These are phyloP conservation scores for Pseudogymnoascus sp. DNA, from an alignment of 2,329 filamentous ascomycete species.

Conservation along the genomic window DNA sequence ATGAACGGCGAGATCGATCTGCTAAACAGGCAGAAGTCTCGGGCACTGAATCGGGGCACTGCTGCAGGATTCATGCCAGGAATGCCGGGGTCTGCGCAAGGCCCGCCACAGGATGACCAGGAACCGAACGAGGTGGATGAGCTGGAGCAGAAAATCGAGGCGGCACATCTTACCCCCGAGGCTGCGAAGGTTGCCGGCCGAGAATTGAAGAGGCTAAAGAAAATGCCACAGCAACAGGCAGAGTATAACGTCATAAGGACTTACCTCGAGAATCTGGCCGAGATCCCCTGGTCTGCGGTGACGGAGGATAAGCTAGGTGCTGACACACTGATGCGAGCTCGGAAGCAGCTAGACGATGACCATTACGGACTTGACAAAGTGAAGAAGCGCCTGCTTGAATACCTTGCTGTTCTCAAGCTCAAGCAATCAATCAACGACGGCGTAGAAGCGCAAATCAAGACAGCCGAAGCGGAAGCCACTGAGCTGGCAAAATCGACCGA, in stretches of 20 bases:
- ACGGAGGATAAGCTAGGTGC: slow-evolving; percentile 82
- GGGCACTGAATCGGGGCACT: slow-evolving; percentile 17
- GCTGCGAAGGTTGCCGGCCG: slow-evolving; percentile 85
- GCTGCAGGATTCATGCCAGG: slow-evolving; percentile 7
- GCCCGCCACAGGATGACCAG: slow-evolving; percentile 59
- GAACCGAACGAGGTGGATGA: slow-evolving; percentile 88
- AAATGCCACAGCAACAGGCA: slow-evolving; percentile 94
- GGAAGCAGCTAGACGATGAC: slow-evolving; percentile 88
- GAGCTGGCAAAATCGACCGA: slow-evolving; percentile 17
- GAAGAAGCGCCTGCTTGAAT: slow-evolving; percentile 92
- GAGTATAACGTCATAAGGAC: slow-evolving; percentile 92
- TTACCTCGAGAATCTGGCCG: slow-evolving; percentile 86
- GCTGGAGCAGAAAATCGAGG: slow-evolving; percentile 78
- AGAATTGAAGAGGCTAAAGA: slow-evolving; percentile 79
- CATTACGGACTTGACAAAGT: slow-evolving; percentile 96
- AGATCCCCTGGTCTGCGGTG: slow-evolving; percentile 83
- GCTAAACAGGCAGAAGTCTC: slow-evolving; percentile 38
- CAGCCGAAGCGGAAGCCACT: slow-evolving; percentile 43
- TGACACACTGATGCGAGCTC: slow-evolving; percentile 69
- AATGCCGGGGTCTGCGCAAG: slow-evolving; percentile 38
- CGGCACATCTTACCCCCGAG: slow-evolving; percentile 73
- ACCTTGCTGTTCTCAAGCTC: slow-evolving; percentile 88
- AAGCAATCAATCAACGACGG: slow-evolving; percentile 87
- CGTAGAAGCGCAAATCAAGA: slow-evolving; percentile 69
- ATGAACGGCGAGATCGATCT: slow-evolving; percentile 50